Evolutionary conservation across 2,329 filamentous ascomycete genomes (phyloP).

Genomic region (Fusarium subglutinans): DNA sequence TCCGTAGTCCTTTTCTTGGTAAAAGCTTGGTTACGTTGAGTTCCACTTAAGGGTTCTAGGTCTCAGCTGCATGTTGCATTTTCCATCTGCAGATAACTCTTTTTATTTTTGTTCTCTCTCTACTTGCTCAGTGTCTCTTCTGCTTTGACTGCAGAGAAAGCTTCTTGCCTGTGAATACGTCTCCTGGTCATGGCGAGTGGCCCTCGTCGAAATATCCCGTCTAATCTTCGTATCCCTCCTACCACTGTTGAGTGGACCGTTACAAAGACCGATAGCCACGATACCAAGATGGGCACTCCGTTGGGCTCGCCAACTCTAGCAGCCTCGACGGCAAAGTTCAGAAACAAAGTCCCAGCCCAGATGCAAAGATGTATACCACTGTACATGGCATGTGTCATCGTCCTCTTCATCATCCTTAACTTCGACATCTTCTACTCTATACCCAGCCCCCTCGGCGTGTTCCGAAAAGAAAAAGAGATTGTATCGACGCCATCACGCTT

Average conservation of each 20-base stretch:
- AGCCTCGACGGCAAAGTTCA: conserved; percentile 49
- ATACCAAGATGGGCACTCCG: conserved; percentile 44
- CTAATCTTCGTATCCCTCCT: conserved; percentile 34
- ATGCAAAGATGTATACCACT: conserved; percentile 58
- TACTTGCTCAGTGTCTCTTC: not conserved
- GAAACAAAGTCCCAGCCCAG: conserved; percentile 55
- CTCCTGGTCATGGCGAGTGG: conserved; percentile 39
- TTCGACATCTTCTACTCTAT: conserved; percentile 51
- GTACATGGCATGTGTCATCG: conserved; percentile 54
- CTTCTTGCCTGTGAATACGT: not conserved
- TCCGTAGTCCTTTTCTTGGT: conserved; percentile 10
- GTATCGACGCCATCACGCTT: conserved; percentile 27
- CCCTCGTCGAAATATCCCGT: conserved; percentile 33
- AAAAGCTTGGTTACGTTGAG: not conserved
- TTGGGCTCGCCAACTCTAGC: conserved; percentile 51
- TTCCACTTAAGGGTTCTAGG: not conserved
- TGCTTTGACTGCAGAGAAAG: not conserved
- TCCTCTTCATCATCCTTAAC: conserved; percentile 59
- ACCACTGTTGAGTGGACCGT: conserved; percentile 21
- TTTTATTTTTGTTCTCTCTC: too few species aligned
- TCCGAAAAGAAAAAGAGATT: conserved; percentile 23
- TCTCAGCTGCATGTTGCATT: conserved; percentile 1
- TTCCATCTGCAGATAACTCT: not conserved
- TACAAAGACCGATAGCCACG: conserved; percentile 12
- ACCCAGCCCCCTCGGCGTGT: conserved; percentile 33